These are phyloP conservation scores for Dryadomyces quercus-mongolicae DNA, from an alignment of 2,329 filamentous ascomycete genomes.

Conservation along the genomic window DNA sequence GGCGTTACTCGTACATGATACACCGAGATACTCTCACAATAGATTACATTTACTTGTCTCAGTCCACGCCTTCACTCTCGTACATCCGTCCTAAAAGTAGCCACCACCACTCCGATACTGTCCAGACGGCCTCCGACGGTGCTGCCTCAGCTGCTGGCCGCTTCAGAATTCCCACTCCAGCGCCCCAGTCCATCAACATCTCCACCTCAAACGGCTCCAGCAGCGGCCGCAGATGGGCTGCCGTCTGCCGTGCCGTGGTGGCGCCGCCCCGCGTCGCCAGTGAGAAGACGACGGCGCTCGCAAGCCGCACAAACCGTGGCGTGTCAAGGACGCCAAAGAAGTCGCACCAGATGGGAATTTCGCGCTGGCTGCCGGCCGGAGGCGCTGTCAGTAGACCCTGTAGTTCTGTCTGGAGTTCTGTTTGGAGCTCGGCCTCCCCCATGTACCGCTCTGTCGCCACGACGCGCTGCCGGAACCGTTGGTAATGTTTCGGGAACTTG, in stretches of 20 bases:
- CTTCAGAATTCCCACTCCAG: conserved; percentile 37
- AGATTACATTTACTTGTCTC: not conserved
- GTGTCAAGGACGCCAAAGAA: conserved; percentile 48
- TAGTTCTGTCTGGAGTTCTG: not conserved
- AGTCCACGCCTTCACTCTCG: not conserved
- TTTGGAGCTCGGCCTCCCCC: conserved; percentile 20
- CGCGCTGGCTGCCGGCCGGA: not conserved
- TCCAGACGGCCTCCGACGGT: conserved; percentile 22
- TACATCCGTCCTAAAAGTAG: conserved; percentile 33
- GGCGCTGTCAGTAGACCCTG: no score
- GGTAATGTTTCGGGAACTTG: conserved; percentile 51
- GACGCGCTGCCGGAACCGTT: conserved; percentile 51
- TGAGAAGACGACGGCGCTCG: conserved; percentile 50
- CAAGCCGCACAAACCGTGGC: conserved; percentile 51
- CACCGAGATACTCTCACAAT: not conserved
- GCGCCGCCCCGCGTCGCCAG: conserved; percentile 52
- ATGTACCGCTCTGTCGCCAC: conserved; percentile 46
- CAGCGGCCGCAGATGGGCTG: conserved; percentile 41
- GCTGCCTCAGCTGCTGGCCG: no score
- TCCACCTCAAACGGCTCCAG: conserved; percentile 52
- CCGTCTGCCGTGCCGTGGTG: conserved; percentile 38
- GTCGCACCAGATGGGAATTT: conserved; percentile 62
- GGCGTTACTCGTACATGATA: no score
- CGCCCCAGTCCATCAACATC: conserved; percentile 47
- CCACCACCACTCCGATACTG: conserved; percentile 57